These are phyloP conservation scores for Yarrowia porcina DNA, from an alignment of 805 yeast species.

Conservation along the genomic window DNA sequence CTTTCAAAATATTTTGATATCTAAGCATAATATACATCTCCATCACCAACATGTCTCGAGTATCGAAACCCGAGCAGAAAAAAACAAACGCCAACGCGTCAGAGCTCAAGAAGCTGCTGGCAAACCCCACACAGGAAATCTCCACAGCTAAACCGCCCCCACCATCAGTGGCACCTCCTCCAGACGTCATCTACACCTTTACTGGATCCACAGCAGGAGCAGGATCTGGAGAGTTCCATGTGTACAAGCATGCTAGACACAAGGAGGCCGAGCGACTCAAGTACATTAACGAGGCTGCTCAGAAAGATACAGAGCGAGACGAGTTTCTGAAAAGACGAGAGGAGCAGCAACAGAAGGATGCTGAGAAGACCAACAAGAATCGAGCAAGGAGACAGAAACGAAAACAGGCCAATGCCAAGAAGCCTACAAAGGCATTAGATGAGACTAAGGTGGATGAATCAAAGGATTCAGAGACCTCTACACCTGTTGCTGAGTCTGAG, in stretches of 20 bases:
- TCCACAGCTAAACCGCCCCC: conserved; percentile 22
- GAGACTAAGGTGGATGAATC: conserved; percentile 16
- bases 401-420: conserved; percentile 1
- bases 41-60: neutral
- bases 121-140: conserved; percentile 22
- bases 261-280: conserved; percentile 35
- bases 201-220: conserved; percentile 41
- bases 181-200: conserved; percentile 35
- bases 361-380: conserved; percentile 35
- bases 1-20: neutral
- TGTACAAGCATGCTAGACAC: conserved; percentile 38
- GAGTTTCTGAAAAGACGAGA: conserved; percentile 33
- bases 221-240: conserved; percentile 42
- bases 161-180: conserved; percentile 31
- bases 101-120: conserved; percentile 22
- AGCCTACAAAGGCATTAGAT: neutral
- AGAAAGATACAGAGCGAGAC: conserved; percentile 29
- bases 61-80: conserved; percentile 4
- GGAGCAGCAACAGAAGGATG: conserved; percentile 30
- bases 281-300: conserved; percentile 32
- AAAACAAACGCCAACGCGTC: conserved; percentile 2
- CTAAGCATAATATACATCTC: neutral
- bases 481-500: neutral
- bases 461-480: neutral
- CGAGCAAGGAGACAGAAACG: conserved; percentile 27